Base-by-base conservation (phyloP, 805 yeast species). In the Wickerhamomyces alni region DNA sequence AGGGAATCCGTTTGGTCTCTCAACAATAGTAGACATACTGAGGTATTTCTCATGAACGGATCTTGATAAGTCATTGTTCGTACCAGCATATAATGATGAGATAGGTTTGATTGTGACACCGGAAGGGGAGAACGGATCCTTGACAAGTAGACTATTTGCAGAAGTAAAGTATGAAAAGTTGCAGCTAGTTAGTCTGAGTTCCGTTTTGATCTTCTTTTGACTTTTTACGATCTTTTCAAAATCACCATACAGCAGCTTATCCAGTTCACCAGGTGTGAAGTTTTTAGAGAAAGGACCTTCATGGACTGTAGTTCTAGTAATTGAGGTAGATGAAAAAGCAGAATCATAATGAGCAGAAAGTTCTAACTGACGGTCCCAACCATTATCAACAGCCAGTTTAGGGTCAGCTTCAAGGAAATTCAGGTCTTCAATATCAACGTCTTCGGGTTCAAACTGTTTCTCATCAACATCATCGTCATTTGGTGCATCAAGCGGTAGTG, bases 391-490 rank as follows among this genome's bases (percentile, higher is more conserved):
- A 1, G 77, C 73, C 31, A 77, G 62, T 22, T 66, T 55, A 1
- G 79, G 71, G 21, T 64, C 63, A 5, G 57, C 65, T 44, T 69
- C 72, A 32, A 66, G 58, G 45, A 63, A 67, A 28, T 53, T 72
- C 57, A 70, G 62, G 50, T 74, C 79, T 2, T 63, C 54, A 24
- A 66, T 74, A 18, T 63, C 64, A 13, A 72, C 61, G 42, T 77
- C 76, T n/a, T 49, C 48, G 0, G 91, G 91, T 57, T 84, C 93
- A 54, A 75, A 84, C 3, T 77, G 82, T 50, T 77, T 81, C 47
- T 80, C 85, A 36, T 72, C 67, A 7, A 81, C 67, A n/a, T 44
- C 46, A 8, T 48, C 57, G 3, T 8, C 10, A 8, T 13, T 10
- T 13, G 24, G 34, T 19, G 49, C 54, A n/a, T 47, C 47, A 10